These are phyloP conservation scores for Coniochaeta sp. DNA, from an alignment of 2,329 filamentous ascomycete genomes.

Conservation along the genomic window DNA sequence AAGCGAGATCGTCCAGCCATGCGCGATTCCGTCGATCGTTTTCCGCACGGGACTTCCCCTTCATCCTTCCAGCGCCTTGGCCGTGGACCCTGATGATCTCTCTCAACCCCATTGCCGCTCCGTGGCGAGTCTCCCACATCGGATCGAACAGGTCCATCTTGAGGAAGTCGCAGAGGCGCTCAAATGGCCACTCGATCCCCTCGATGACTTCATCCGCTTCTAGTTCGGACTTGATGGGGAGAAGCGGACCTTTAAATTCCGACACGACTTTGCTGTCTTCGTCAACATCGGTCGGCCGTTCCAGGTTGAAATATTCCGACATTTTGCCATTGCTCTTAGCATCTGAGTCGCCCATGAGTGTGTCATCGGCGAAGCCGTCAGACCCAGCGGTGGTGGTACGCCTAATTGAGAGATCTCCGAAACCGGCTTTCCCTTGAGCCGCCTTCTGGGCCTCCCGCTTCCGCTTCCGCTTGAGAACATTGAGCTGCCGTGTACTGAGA, in stretches of 20 bases:
- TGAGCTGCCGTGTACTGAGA: constrained; percentile 87
- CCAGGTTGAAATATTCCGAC: constrained; percentile 85
- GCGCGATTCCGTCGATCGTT: constrained; percentile 74
- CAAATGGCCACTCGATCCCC: constrained; percentile 87
- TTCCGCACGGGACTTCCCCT: constrained; percentile 60
- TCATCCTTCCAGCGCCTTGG: constrained; percentile 71
- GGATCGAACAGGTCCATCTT: constrained; percentile 90
- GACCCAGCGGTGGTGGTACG: constrained; percentile 53
- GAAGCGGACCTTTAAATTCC: constrained; percentile 82
- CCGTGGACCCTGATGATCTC: constrained; percentile 92
- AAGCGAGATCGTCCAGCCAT: constrained; percentile 94
- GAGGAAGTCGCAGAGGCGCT: constrained; percentile 87
- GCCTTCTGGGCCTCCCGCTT: constrained; percentile 86
- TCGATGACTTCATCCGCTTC: constrained; percentile 70
- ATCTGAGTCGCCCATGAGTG: constrained; percentile 43
- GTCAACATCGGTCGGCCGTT: constrained; percentile 68
- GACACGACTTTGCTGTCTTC: constrained; percentile 90
- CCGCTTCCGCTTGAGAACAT: constrained; percentile 87
- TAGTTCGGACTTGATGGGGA: constrained; percentile 80
- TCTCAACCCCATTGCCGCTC: constrained; percentile 88
- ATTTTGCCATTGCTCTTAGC: constrained; percentile 55
- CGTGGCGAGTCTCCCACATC: constrained; percentile 92
- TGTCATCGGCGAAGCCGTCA: constrained; percentile 55
- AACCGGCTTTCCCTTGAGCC: constrained; percentile 75
- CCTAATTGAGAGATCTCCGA: constrained; percentile 76